Evolutionary conservation across 805 yeast species (phyloP), one percentile per base, ranked within the genome.

Genomic region (Candida krabiensis): DNA sequence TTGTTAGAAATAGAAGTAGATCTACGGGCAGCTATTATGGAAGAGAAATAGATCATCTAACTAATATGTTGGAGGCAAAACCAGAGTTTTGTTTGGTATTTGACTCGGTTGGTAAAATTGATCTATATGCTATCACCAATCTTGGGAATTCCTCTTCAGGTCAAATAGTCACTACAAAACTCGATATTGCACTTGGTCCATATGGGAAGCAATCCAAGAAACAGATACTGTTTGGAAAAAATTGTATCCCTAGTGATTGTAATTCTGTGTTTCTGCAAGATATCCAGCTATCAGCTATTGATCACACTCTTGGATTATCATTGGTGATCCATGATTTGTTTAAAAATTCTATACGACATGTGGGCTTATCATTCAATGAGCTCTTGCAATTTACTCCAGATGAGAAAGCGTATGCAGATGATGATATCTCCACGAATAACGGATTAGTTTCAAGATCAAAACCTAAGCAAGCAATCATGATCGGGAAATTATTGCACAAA

Each of bases 51-150:
- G 43, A 43, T n/a, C 41, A 44, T 28, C 31, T 61, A 42, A 54
- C 19, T 33, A 58, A 34, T 42, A 62, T 40, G 30, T 49, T 52
- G 42, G 53, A 44, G n/a, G 39, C 53, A 3, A 49, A 61, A 16
- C 49, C 55, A 2, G 68, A 66, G 13, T 59, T 74, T 2, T 77
- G 75, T 44, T 39, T 72, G 50, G 65, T 64, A 0, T 50, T 80
- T 4, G 70, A 75, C 23, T 51, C 53, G 6, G 34, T 51, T 3
- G 80, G 83, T 0, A 43, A 54, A 1, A 64, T 72, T 2, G 62
- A 64, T 2, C 51, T 79, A 0, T 72, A 70, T 49, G 63, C 75
- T 2, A 50, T 85, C 24, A 67, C 69, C 16, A 78, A 81, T 51
- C 53, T 83, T 11, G 67, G 77, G 1, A 58, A 62, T 16, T 64